phyloP scores from a whole-genome alignment of 176 grass and related monocot genomes.

The Otatea glauca region DNA sequence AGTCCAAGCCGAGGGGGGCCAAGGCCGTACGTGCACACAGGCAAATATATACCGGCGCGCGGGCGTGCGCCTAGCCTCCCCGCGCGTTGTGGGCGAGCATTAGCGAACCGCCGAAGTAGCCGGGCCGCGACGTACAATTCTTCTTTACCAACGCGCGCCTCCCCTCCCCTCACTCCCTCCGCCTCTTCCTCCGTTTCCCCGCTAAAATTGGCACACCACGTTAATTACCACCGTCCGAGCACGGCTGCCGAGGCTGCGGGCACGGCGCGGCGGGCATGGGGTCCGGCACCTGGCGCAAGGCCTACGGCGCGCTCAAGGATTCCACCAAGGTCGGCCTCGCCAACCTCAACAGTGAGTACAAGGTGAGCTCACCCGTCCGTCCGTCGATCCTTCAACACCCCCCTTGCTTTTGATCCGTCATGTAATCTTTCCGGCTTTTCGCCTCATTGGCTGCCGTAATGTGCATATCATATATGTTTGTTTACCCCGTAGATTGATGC shows the following conservation, averaged over 20 bases:
- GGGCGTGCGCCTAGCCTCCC: neutral
- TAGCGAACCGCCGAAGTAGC: constrained; percentile 18
- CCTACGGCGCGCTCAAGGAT: constrained; percentile 95
- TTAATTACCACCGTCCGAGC: neutral
- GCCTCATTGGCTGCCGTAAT: no score
- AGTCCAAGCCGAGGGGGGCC: neutral
- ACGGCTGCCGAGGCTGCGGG: neutral
- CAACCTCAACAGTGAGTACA: constrained; percentile 96
- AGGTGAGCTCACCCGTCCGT: constrained; percentile 45
- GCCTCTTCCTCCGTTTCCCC: constrained; percentile 17
- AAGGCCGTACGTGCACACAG: no score
- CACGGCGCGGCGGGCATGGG: constrained; percentile 47
- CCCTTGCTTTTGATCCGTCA: neutral
- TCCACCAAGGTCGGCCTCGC: constrained; percentile 98
- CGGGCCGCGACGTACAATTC: neutral
- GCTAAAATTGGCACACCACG: constrained; percentile 42
- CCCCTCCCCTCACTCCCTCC: neutral
- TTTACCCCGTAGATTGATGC: neutral
- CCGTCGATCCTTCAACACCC: neutral
- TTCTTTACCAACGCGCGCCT: neutral
- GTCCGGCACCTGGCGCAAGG: constrained; percentile 85
- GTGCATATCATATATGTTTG: neutral
- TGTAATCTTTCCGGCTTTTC: neutral
- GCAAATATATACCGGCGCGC: no score
- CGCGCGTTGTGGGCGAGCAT: neutral